Evolutionary conservation across 2,329 filamentous ascomycete genomes (phyloP), one percentile per base, ranked within the genome.

Genomic region (Fusarium protoensiforme): DNA sequence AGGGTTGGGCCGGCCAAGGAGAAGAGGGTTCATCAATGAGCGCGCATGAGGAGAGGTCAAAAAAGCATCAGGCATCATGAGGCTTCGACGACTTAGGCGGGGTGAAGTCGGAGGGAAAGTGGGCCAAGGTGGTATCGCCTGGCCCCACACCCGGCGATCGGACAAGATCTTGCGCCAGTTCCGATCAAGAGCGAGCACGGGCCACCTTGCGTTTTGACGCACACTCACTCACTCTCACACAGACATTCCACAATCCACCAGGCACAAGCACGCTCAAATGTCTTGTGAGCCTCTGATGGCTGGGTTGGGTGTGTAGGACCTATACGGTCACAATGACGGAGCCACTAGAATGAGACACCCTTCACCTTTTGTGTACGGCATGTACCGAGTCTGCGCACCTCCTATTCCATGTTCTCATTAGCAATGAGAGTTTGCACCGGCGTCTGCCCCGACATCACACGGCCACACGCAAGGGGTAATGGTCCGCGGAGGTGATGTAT

Each of bases 101-200:
- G 64, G 39, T 57, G 46, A 67, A 63, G 64, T 51, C 41, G 31
- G 59, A 53, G 59, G 51, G 33, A 63, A 54, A 39, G 51, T 63
- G 64, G 51, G 24, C 31, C 48, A 36, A n/a, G 56, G 48, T 56
- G 58, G 66, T 67, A 56, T 67, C 24, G 36, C n/a, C 16, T 43
- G 68, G 27, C 58, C 35, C 74, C 69, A 70, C 67, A 41, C 36
- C 54, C 48, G 38, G 43, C 57, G 70, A 76, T 77, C 74, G 74
- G 57, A 53, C 51, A 69, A 67, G 75, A 77, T 77, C 75, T 77
- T 36, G 60, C 67, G 59, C 68, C 72, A 72, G 61, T 62, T 64
- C 71, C 65, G 68, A 77, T 74, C 63, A 38, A 48, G 14, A 46
- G 48, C 16, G 29, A 61, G 75, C 75, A 77, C 75, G 48, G 75